Base-by-base conservation (phyloP, 1,284 basidiomycete species). In the Heimioporus punctisporus region DNA sequence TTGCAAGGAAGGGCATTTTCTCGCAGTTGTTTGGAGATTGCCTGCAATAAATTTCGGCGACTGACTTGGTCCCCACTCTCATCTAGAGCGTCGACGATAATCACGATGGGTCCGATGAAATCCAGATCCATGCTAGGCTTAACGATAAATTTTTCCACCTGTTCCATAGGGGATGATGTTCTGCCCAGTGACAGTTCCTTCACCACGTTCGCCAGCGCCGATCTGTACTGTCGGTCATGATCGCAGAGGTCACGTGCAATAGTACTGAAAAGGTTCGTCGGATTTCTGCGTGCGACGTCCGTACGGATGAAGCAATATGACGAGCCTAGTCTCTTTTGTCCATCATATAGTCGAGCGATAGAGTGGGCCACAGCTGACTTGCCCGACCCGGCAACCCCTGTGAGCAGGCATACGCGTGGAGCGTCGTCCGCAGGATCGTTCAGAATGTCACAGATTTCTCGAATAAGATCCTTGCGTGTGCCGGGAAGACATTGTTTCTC, bases 381-480 rank as follows among this genome's bases (percentile, higher is more conserved):
- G 19, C 52, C 19, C 11, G 39, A 23, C 23, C 19, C 21, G 2
- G 39, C 11, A 21, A 10, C 1, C 11, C 39, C 39, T 27, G 5
- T 44, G 52, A 19, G 46, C 7, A 39, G 34, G 34, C 52, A 54
- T 10, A 54, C 52, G n/a, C 42, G 41, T 21, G 47, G 52, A 11
- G 47, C 47, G 21, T 45, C 47, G 12, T 45, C 17, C 6, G 26
- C 17, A 11, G 39, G 10, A 21, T 47, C 14, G 14, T 47, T 42
- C 9, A 52, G 39, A 17, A 45, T n/a, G 23, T 45, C 47, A 15
- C 47, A 54, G 4, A 54, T 54, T 6, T 48, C 52, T 2, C n/a
- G 25, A 17, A 49, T 39, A 12, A 54, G 15, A 3, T 8, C n/a
- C 28, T 45, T 41, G 6, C 52, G 46, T 19, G 52, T 53, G 4